Evolutionary conservation across 805 yeast genomes (phyloP), one percentile per base, ranked within the genome.

Genomic region (Candida dajiaensis): DNA sequence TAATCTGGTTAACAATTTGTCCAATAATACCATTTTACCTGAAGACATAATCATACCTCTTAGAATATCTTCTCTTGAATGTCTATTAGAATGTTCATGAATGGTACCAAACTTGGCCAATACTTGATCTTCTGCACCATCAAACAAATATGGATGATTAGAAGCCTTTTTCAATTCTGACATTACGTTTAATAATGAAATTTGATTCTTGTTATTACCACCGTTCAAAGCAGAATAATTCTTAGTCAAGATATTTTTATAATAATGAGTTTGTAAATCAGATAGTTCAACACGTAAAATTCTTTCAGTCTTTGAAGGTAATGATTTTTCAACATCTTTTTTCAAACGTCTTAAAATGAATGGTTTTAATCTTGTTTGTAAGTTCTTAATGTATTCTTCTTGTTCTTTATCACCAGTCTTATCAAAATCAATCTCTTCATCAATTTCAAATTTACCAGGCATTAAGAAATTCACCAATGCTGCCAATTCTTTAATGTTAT

Each of bases 21-120:
- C 99, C 43, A 94, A 71, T 41, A 94, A 73, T 7, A 94, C 99
- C 99, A 94, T 94, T 63, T 94, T 94, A 58, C 99, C 99, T 8
- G 96, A 87, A 16, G 95, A 87, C 99, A 94, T 94, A 53, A 94
- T 87, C 72, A 94, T 71, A 15, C 99, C 99, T 61, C 89, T 80
- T 37, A 94, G 68, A 19, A 85, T 75, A 54, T 81, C 87, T 56
- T 92, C 97, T 49, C 97, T 76, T 1, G 89, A 73, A 21, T 68
- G 65, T 31, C 54, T 42, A 12, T 40, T 43, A 26, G 22, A 3
- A 41, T 72, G 67, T 38, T 64, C 62, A 36, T 75, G 72, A 46
- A 47, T 22, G 38, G 76, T 76, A 19, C 83, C 83, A 29, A 81
- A 82, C 49, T 82, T 82, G 13, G 82, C 70, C 49, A 85, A 68